These are phyloP conservation scores for Phanerochaete carnosa DNA, from an alignment of 768 basidiomycete species.

Conservation along the genomic window DNA sequence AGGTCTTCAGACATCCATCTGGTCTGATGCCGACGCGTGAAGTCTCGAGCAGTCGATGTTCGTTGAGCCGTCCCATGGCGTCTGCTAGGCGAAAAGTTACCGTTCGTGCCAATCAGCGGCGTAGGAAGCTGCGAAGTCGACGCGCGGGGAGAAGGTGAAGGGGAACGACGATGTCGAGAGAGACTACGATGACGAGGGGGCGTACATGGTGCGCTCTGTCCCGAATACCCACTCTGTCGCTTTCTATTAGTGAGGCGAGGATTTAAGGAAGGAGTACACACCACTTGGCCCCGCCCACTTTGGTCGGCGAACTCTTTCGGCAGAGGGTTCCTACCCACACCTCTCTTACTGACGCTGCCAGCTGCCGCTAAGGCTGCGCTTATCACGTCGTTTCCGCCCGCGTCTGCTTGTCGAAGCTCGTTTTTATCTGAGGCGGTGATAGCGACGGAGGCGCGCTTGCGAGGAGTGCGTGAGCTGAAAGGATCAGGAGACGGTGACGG, in stretches of 20 bases:
- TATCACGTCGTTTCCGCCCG: slow-evolving; percentile 39
- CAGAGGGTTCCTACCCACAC: slow-evolving; percentile 43
- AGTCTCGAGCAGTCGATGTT: slow-evolving; percentile 47
- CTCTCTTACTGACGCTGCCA: slow-evolving; percentile 20
- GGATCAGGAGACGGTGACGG: slow-evolving; percentile 34
- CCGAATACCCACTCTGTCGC: slow-evolving; percentile 4
- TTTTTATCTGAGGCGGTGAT: slow-evolving; percentile 23
- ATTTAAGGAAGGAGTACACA: slow-evolving; percentile 19
- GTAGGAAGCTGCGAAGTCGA: slow-evolving; percentile 11
- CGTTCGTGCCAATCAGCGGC: slow-evolving; percentile 17
- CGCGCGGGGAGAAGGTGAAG: slow-evolving; percentile 19
- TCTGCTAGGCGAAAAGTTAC: slow-evolving; percentile 17
- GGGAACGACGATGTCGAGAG: slow-evolving; percentile 12
- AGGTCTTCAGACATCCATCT: slow-evolving; percentile 55
- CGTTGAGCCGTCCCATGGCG: slow-evolving; percentile 22
- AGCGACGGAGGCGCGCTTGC: slow-evolving; percentile 40
- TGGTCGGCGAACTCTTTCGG: slow-evolving; percentile 46
- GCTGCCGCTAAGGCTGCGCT: slow-evolving; percentile 61
- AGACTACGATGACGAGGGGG: slow-evolving; percentile 20
- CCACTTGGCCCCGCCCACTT: slow-evolving; percentile 37
- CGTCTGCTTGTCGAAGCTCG: slow-evolving; percentile 13
- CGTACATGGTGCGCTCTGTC: slow-evolving; percentile 18
- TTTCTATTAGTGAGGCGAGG: not conserved
- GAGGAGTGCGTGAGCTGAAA: slow-evolving; percentile 31
- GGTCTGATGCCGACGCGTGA: slow-evolving; percentile 46